These are phyloP conservation scores for Acanthamoeba culbertsoni DNA, from an alignment of 208 protist genomes.

Conservation along the genomic window DNA sequence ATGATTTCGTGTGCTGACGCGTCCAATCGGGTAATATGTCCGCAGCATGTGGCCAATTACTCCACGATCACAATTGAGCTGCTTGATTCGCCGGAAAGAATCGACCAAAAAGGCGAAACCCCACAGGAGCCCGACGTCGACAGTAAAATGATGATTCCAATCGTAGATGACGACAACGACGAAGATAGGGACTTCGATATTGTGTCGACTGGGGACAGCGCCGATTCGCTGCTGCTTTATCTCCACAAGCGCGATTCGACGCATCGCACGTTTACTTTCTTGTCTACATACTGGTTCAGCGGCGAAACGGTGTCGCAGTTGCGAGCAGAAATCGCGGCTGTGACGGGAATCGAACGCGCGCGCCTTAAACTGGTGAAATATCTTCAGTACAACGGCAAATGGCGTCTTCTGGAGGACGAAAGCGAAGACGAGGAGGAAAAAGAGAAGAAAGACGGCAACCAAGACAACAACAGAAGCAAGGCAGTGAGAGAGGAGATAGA, in stretches of 20 bases:
- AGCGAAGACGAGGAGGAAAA: background rate
- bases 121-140: background rate
- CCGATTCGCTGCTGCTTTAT: background rate
- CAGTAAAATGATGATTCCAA: no score
- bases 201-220: background rate
- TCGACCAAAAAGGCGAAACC: background rate
- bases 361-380: background rate
- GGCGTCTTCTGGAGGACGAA: background rate
- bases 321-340: background rate
- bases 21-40: no score
- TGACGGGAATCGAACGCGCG: background rate
- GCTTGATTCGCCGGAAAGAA: background rate
- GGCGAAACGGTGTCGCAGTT: background rate
- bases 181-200: background rate
- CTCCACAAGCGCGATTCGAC: background rate
- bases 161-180: no score
- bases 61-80: background rate
- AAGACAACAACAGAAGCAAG: background rate
- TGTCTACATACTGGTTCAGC: background rate
- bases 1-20: no score
- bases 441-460: background rate
- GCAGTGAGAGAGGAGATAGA: background rate
- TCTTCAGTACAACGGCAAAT: conserved; percentile 27
- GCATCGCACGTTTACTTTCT: background rate
- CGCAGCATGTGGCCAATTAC: background rate